Evolutionary conservation across 2,329 filamentous ascomycete genomes (phyloP).

Genomic region (Dissoconium aciculare): DNA sequence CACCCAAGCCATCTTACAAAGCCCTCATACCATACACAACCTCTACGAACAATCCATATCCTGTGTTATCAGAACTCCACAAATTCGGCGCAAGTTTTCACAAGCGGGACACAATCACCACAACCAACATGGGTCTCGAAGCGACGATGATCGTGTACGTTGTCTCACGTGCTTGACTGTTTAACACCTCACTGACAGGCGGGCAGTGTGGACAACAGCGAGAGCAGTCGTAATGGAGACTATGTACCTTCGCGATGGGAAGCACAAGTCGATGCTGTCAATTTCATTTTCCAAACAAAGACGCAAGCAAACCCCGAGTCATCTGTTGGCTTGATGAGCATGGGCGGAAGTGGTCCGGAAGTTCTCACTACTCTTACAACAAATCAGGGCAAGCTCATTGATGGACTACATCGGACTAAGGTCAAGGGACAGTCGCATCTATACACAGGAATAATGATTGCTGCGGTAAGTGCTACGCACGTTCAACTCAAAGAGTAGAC

Average conservation of each 20-base stretch:
- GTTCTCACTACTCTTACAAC: conserved; percentile 92
- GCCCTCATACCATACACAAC: too few species aligned
- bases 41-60: too few species aligned
- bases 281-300: conserved; percentile 89
- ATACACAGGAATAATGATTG: conserved; percentile 87
- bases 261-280: conserved; percentile 88
- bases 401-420: conserved; percentile 84
- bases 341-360: conserved; percentile 85
- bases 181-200: conserved; percentile 13
- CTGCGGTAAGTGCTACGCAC: conserved; percentile 49
- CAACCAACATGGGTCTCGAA: conserved; percentile 84
- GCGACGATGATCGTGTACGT: conserved; percentile 85
- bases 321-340: conserved; percentile 94
- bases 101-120: conserved; percentile 7
- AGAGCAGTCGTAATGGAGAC: conserved; percentile 95
- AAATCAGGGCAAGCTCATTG: conserved; percentile 88
- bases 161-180: conserved; percentile 7
- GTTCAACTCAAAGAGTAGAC: neutral
- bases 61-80: too few species aligned
- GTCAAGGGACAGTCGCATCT: conserved; percentile 81
- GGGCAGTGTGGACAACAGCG: conserved; percentile 82
- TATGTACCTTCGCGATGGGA: conserved; percentile 84
- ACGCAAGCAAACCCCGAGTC: conserved; percentile 93
- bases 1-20: too few species aligned
- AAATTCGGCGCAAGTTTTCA: too few species aligned